Evolutionary conservation across 163 green algal genomes (phyloP).

Genomic region (Scenedesmus sp.): DNA sequence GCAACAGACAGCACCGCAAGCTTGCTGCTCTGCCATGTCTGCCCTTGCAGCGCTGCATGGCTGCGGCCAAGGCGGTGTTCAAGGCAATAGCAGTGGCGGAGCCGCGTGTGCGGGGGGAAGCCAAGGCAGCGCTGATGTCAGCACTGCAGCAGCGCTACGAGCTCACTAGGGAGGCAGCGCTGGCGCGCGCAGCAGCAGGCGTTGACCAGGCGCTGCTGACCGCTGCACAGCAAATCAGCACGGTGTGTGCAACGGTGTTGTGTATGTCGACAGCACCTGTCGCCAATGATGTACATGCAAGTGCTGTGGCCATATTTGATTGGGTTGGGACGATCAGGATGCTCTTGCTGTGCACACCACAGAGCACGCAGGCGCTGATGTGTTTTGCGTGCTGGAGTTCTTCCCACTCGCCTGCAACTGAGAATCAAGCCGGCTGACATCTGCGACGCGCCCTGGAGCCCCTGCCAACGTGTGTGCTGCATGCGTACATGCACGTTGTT

Average conservation of each 20-base stretch:
- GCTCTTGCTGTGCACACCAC: too few relatives aligned
- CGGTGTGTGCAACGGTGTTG: slow-evolving; percentile 4
- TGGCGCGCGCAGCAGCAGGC: slow-evolving; percentile 37
- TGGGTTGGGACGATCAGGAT: too few relatives aligned
- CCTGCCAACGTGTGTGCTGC: too few relatives aligned
- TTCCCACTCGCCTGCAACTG: too few relatives aligned
- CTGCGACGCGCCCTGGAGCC: too few relatives aligned
- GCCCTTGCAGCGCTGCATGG: slow-evolving; percentile 51
- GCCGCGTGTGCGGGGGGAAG: slow-evolving; percentile 43
- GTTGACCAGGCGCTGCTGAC: slow-evolving; percentile 30
- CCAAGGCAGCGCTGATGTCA: slow-evolving; percentile 13
- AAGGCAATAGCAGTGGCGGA: slow-evolving; percentile 67
- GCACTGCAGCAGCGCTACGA: slow-evolving; percentile 31
- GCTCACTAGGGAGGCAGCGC: slow-evolving; percentile 26
- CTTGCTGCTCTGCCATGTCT: neutral
- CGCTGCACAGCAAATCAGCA: slow-evolving; percentile 38
- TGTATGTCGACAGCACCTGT: neutral
- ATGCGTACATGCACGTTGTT: neutral
- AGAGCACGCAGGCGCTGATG: too few relatives aligned
- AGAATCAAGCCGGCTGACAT: too few relatives aligned
- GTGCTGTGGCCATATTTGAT: too few relatives aligned
- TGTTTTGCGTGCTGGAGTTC: too few relatives aligned
- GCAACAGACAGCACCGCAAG: neutral
- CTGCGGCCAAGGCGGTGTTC: slow-evolving; percentile 56
- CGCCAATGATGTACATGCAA: too few relatives aligned